phyloP scores from a whole-genome alignment of 1,139 yeast species.

The Hyphopichia buzzinii region DNA sequence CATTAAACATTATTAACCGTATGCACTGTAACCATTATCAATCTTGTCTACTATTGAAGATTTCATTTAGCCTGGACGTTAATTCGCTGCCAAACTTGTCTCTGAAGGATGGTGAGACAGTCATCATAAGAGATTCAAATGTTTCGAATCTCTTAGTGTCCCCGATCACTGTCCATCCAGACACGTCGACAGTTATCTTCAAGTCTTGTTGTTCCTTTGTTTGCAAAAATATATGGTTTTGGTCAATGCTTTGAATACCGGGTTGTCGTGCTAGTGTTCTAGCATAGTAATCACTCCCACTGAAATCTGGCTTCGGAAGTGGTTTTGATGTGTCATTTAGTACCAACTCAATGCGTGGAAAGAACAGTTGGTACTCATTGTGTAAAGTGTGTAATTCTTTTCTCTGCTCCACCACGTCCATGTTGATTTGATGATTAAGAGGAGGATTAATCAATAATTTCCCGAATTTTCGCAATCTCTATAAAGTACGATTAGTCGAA shows the following conservation, averaged over 20 bases:
- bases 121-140: slow-evolving; percentile 45
- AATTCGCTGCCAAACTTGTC: slow-evolving; percentile 29
- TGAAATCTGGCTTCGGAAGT: not conserved
- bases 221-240: slow-evolving; percentile 13
- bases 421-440: slow-evolving; percentile 3
- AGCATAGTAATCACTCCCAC: not conserved
- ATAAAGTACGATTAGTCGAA: no score
- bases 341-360: slow-evolving; percentile 20
- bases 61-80: slow-evolving; percentile 19
- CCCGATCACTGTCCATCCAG: slow-evolving; percentile 34
- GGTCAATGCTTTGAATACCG: not conserved
- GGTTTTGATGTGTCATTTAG: not conserved
- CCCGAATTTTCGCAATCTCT: not conserved
- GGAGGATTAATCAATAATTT: not conserved
- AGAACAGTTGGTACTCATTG: slow-evolving; percentile 28
- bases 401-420: slow-evolving; percentile 13
- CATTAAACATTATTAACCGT: slow-evolving; percentile 5
- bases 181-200: slow-evolving; percentile 26
- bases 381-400: slow-evolving; percentile 24
- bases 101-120: slow-evolving; percentile 30
- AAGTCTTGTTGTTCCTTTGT: slow-evolving; percentile 20
- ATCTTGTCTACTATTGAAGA: no score
- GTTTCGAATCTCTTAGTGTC: slow-evolving; percentile 33
- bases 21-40: no score
- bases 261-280: not conserved